Conservation (phyloP, 257 asterid genomes). For the Parsonsia alboflavescens region DNA sequence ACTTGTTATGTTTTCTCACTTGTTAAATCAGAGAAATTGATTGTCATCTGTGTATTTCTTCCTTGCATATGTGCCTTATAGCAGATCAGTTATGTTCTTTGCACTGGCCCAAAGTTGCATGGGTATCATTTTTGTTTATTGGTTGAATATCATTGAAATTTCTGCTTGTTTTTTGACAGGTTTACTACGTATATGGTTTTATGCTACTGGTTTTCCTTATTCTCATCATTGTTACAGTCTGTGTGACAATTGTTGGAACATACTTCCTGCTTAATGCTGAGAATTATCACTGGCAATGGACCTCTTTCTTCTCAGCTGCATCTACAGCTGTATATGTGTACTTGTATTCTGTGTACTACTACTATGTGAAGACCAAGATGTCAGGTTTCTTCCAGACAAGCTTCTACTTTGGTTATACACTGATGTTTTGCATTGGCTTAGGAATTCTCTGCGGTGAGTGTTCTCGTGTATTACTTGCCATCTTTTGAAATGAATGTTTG, state of each 20-base stretch:
- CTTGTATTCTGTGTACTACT: conserved; percentile 56
- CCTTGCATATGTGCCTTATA: neutral
- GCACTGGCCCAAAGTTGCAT: neutral
- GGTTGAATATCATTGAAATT: neutral
- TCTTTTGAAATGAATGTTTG: neutral
- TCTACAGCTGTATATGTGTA: conserved; percentile 57
- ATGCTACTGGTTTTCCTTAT: conserved; percentile 64
- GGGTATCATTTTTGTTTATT: neutral
- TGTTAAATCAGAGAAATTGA: too few relatives aligned
- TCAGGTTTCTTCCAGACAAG: conserved; percentile 67
- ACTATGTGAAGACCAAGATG: conserved; percentile 61
- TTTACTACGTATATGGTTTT: conserved; percentile 64
- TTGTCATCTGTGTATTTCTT: neutral
- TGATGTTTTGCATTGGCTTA: conserved; percentile 68
- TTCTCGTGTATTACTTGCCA: neutral
- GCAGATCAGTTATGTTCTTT: neutral
- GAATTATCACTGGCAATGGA: conserved; percentile 78
- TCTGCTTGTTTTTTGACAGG: conserved; percentile 29
- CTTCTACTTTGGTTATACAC: conserved; percentile 61
- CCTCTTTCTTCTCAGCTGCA: conserved; percentile 64
- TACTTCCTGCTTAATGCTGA: conserved; percentile 68
- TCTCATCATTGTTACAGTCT: conserved; percentile 56
- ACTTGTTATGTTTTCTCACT: too few relatives aligned
- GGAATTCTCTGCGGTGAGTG: conserved; percentile 78
- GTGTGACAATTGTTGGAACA: conserved; percentile 60